Percentiles rank a stretch among this genome's conserved stretches.
Evolutionary conservation across 2,329 filamentous ascomycete species (phyloP).

Genomic region (Aspergillus chevalieri): DNA sequence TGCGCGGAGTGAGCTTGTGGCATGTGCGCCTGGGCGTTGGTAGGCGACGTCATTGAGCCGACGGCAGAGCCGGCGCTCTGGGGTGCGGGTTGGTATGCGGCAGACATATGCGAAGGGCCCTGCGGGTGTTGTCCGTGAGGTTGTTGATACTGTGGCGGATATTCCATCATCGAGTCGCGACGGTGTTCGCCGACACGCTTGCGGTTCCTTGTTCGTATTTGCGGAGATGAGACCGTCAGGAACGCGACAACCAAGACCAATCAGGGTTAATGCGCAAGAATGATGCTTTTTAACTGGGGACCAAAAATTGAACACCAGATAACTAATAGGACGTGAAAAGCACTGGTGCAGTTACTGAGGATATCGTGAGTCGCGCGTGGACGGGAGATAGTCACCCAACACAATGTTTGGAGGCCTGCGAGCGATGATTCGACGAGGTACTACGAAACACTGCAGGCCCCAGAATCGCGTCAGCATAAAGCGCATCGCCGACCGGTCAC

Average conservation of each 20-base stretch:
- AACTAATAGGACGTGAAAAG: constrained; percentile 17
- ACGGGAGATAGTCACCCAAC: constrained; percentile 18
- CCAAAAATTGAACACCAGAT: constrained; percentile 6
- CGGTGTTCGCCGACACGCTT: constrained; percentile 22
- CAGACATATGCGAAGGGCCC: constrained; percentile 50
- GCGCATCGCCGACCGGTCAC: constrained; percentile 38
- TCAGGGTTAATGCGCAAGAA: constrained; percentile 10
- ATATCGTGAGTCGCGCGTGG: constrained; percentile 21
- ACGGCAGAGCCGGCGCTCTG: constrained; percentile 40
- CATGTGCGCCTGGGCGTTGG: constrained; percentile 62
- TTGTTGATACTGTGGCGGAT: constrained; percentile 66
- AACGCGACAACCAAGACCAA: constrained; percentile 14
- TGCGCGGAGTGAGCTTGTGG: constrained; percentile 53
- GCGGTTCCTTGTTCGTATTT: constrained; percentile 13
- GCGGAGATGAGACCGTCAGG: constrained; percentile 11
- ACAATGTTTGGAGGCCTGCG: constrained; percentile 14
- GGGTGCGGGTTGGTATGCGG: constrained; percentile 59
- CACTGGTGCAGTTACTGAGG: constrained; percentile 19
- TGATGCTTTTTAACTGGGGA: constrained; percentile 11
- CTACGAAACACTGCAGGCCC: constrained; percentile 33
- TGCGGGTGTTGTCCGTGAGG: constrained; percentile 58
- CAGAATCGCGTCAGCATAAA: constrained; percentile 38
- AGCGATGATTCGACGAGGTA: constrained; percentile 38
- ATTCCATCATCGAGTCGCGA: constrained; percentile 58
- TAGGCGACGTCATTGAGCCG: constrained; percentile 63